Conservation (phyloP, 2,329 filamentous ascomycete genomes). For the Botryotinia calthae region DNA sequence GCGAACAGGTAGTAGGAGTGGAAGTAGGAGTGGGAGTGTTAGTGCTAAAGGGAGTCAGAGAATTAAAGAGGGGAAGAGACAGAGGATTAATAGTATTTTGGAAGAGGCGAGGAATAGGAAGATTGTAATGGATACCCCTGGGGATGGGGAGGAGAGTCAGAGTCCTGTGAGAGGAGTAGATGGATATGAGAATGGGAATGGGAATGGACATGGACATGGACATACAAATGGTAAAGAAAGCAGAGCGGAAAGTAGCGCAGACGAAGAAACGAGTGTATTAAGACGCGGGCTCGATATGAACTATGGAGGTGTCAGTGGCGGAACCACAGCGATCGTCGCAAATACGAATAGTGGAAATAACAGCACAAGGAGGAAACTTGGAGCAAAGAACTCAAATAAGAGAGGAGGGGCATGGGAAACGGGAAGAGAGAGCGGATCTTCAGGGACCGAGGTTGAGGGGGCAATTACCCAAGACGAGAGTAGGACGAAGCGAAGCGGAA, state of each 20-base stretch:
- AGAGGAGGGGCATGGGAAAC: neutral
- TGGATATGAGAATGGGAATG: neutral
- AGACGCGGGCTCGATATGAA: neutral
- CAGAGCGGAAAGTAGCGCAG: constrained; percentile 35
- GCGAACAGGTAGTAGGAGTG: neutral
- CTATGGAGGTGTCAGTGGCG: neutral
- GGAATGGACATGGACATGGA: constrained; percentile 14
- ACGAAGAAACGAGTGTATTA: constrained; percentile 44
- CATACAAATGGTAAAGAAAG: neutral
- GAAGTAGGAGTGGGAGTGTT: neutral
- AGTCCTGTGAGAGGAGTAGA: neutral
- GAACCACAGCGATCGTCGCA: neutral
- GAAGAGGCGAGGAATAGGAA: constrained; percentile 30
- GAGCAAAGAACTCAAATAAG: neutral
- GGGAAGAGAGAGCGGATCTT: neutral
- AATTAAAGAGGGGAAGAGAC: neutral
- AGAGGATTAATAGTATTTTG: constrained; percentile 32
- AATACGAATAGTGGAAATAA: neutral
- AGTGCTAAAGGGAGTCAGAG: neutral
- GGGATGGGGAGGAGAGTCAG: neutral
- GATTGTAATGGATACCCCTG: constrained; percentile 12
- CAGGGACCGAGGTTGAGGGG: neutral
- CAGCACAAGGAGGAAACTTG: neutral
- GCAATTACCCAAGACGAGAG: constrained; percentile 24
- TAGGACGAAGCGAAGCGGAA: constrained; percentile 18